Percentiles rank a stretch among this genome's conserved stretches.
phyloP scores from a whole-genome alignment of 1,284 basidiomycete species.

The Pulchroboletus neoregius region DNA sequence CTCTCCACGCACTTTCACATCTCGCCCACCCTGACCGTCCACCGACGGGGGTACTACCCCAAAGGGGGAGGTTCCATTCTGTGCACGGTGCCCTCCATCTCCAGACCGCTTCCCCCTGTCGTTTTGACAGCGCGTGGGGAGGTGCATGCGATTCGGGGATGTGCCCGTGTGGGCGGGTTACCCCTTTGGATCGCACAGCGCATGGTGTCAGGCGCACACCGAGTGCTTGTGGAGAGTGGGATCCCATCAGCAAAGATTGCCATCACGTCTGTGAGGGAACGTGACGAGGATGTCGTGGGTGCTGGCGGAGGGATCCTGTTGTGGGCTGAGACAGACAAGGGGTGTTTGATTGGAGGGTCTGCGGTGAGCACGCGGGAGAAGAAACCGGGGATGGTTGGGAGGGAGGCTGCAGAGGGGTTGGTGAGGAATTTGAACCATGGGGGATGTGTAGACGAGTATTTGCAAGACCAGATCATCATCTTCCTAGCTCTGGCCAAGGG shows the following conservation, averaged over 20 bases:
- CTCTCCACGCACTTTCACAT: conserved; percentile 52
- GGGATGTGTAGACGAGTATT: conserved; percentile 65
- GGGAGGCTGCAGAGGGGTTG: conserved; percentile 55
- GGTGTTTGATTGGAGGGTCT: conserved; percentile 62
- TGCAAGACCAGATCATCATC: conserved; percentile 73
- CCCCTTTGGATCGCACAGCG: conserved; percentile 47
- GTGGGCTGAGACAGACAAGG: conserved; percentile 64
- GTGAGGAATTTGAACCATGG: conserved; percentile 50
- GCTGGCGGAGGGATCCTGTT: conserved; percentile 65
- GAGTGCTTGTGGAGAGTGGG: conserved; percentile 36
- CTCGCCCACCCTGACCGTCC: conserved; percentile 42
- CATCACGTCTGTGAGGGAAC: conserved; percentile 42
- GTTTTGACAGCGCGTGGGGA: conserved; percentile 50
- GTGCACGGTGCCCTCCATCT: conserved; percentile 40
- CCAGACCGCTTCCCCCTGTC: conserved; percentile 44
- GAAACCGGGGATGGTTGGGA: conserved; percentile 46
- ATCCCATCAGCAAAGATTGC: conserved; percentile 34
- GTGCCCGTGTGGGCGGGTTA: conserved; percentile 59
- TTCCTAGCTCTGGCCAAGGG: conserved; percentile 69
- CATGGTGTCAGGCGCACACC: conserved; percentile 51
- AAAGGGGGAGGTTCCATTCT: conserved; percentile 62
- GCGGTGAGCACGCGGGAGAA: conserved; percentile 52
- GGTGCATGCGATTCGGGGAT: conserved; percentile 49
- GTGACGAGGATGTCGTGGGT: conserved; percentile 44
- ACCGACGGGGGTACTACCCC: conserved; percentile 62